These are phyloP conservation scores for Candida yuanshanica DNA, from an alignment of 805 yeast genomes.

Conservation along the genomic window DNA sequence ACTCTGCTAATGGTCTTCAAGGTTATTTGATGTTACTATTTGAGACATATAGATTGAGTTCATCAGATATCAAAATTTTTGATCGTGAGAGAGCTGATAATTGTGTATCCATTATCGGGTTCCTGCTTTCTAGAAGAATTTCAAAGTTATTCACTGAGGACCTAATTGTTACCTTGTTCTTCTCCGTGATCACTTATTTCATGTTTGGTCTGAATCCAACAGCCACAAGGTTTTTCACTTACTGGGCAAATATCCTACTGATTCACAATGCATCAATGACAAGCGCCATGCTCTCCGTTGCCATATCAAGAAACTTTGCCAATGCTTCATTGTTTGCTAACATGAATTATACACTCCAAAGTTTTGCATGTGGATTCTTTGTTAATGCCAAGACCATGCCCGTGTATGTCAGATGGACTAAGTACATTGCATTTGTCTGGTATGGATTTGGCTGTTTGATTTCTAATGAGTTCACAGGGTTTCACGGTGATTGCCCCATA, in stretches of 20 bases:
- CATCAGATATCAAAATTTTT: slow-evolving; percentile 49
- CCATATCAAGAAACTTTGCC: slow-evolving; percentile 22
- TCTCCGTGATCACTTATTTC: slow-evolving; percentile 60
- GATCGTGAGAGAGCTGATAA: slow-evolving; percentile 71
- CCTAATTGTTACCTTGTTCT: slow-evolving; percentile 52
- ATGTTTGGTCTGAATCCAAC: slow-evolving; percentile 66
- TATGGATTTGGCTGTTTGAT: slow-evolving; percentile 66
- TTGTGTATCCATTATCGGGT: slow-evolving; percentile 62
- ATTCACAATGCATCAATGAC: slow-evolving; percentile 53
- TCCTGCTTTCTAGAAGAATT: slow-evolving; percentile 59
- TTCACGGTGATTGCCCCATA: slow-evolving; percentile 52
- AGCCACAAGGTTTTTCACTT: slow-evolving; percentile 47
- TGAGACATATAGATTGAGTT: slow-evolving; percentile 54
- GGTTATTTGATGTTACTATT: slow-evolving; percentile 51
- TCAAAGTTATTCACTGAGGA: slow-evolving; percentile 70
- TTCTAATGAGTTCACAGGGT: slow-evolving; percentile 62
- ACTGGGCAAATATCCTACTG: slow-evolving; percentile 52
- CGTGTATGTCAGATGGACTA: slow-evolving; percentile 82
- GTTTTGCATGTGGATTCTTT: slow-evolving; percentile 78
- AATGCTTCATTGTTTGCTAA: slow-evolving; percentile 20
- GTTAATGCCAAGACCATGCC: slow-evolving; percentile 71
- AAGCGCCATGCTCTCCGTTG: slow-evolving; percentile 39
- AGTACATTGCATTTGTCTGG: slow-evolving; percentile 72
- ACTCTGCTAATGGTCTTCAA: slow-evolving; percentile 48
- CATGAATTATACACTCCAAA: slow-evolving; percentile 40